Evolutionary conservation across 2,329 filamentous ascomycete species (phyloP), one percentile per base, ranked within the genome.

Genomic region (Coleophoma cylindrospora): DNA sequence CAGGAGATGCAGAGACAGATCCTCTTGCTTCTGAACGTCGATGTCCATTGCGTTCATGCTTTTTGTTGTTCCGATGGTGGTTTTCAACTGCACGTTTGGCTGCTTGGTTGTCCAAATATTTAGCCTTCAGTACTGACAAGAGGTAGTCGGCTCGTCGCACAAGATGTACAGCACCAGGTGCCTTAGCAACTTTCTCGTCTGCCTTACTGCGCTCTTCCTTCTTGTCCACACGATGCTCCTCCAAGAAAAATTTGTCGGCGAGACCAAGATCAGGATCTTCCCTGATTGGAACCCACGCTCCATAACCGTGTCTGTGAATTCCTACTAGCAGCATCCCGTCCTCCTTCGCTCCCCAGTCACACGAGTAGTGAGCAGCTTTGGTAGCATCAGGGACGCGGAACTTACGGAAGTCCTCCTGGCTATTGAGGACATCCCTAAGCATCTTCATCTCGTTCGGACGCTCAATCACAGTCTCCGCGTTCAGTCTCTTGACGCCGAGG

Each of bases 201-300:
- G 74, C 81, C 62, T 90, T 89, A 62, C 77, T 87, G 34, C 94
- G 86, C 68, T 96, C 91, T 62, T 94, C 91, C 67, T 97, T 97
- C 72, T 95, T 94, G 67, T 95, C 94, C 15, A 97, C 92, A n/a
- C 92, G 87, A 67, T 97, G 91, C 68, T 99, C 95, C 66, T 99
- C 94, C 1, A 99, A 73, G 72, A 95, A 99, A 66, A 97, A 89
- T 64, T 96, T 97, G 61, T 96, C 91, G 2, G 75, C 73, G 72
- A 99, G 84, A 9, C 84, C 87, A 19, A 99, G 80, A 33, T 96
- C 91, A 1, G 81, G 72, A 63, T 99, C 94, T 60, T 99, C 94
- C 7, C 94, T 86, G 61, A 99, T 97, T 59, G 91, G 87, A 2
- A 86, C 81, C 94, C 94, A 99, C 3, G 92, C 91, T 50, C 95